Conservation (phyloP, 2,329 filamentous ascomycete genomes). For the Pestalotiopsis sp. region DNA sequence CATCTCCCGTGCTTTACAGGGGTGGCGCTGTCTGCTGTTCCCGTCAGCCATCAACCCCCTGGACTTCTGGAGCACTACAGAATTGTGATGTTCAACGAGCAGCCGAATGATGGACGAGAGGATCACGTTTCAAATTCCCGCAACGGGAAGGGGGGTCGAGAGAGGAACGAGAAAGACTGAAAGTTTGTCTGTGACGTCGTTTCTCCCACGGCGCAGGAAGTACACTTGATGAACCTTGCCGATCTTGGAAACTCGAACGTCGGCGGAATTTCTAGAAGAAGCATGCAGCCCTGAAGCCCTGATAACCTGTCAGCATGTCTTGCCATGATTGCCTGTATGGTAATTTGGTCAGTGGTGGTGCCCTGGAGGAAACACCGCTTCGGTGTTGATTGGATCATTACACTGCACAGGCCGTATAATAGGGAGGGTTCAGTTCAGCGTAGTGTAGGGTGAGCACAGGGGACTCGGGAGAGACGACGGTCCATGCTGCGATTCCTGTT, state of each 20-base stretch:
- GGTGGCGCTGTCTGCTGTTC: background rate
- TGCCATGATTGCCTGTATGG: background rate
- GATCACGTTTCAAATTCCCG: constrained; percentile 6
- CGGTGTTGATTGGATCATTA: too few relatives aligned
- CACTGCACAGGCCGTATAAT: too few relatives aligned
- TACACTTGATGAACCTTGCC: background rate
- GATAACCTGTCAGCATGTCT: background rate
- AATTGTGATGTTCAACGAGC: constrained; percentile 11
- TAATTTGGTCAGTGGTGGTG: background rate
- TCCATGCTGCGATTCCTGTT: background rate
- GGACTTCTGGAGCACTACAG: background rate
- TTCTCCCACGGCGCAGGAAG: background rate
- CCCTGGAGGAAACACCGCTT: too few relatives aligned
- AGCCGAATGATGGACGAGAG: background rate
- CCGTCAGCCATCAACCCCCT: background rate
- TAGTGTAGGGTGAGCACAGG: background rate
- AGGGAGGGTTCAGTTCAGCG: too few relatives aligned
- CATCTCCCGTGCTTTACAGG: constrained; percentile 1
- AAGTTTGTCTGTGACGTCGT: constrained; percentile 6
- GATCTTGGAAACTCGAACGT: constrained; percentile 1
- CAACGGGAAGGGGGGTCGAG: background rate
- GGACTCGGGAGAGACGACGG: background rate
- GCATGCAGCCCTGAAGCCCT: background rate
- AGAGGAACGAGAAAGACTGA: background rate
- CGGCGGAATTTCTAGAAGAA: background rate